Conservation (phyloP, 345 rosid genomes). For the Arabidopsis suecica region DNA sequence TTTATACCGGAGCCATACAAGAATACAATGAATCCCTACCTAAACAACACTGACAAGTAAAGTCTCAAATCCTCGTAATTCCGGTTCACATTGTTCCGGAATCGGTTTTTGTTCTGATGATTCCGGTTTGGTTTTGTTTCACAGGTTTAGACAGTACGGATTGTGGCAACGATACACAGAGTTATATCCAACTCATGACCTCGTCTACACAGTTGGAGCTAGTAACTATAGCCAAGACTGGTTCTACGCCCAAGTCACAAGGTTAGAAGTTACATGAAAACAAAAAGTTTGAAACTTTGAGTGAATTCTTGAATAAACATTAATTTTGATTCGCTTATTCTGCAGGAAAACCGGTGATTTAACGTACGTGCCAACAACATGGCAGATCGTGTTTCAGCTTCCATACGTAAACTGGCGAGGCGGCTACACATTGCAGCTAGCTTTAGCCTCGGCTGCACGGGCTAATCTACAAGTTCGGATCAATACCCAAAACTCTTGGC, state of each 20-base stretch:
- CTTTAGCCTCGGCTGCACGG: conserved; percentile 72
- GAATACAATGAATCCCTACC: conserved; percentile 51
- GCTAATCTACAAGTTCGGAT: conserved; percentile 69
- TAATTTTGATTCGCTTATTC: not conserved
- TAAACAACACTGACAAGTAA: conserved; percentile 46
- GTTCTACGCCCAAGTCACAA: conserved; percentile 90
- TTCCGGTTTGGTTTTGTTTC: conserved; percentile 13
- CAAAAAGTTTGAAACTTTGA: not conserved
- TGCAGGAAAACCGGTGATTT: conserved; percentile 50
- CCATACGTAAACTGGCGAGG: conserved; percentile 41
- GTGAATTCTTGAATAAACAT: not conserved
- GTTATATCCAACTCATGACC: conserved; percentile 60
- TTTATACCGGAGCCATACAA: conserved; percentile 71
- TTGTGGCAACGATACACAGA: conserved; percentile 74
- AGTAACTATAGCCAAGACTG: conserved; percentile 62
- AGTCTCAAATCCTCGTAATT: not conserved
- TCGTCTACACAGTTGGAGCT: conserved; percentile 56
- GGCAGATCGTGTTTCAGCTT: conserved; percentile 70
- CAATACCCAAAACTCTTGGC: conserved; percentile 41
- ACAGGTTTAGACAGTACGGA: conserved; percentile 83
- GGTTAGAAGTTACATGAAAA: conserved; percentile 42
- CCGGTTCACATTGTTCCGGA: not conserved
- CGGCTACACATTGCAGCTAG: conserved; percentile 69
- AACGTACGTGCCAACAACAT: conserved; percentile 62
- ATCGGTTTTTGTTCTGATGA: conserved; percentile 5